These are phyloP conservation scores for Podaxis mareebaensis DNA, from an alignment of 768 basidiomycete genomes.

Conservation along the genomic window DNA sequence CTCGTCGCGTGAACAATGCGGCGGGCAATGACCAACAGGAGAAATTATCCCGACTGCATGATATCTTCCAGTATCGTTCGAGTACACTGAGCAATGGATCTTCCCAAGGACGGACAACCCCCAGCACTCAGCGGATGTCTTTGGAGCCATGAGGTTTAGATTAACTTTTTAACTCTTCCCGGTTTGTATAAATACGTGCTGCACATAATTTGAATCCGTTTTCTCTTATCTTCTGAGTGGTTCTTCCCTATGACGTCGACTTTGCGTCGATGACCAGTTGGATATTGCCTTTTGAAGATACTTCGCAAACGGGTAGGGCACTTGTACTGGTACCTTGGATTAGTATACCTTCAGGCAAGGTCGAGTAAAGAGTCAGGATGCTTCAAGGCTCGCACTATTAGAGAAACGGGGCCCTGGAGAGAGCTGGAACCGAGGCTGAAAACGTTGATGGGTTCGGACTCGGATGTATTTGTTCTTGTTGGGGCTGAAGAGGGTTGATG, in stretches of 20 bases:
- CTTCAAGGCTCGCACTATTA: no score
- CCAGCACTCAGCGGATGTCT: conserved; percentile 32
- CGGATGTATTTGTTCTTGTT: conserved; percentile 9
- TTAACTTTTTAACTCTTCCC: conserved; percentile 1
- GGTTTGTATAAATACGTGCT: conserved; percentile 3
- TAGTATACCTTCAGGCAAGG: no score
- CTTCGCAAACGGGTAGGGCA: not conserved
- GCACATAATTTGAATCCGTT: not conserved
- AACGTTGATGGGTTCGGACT: not conserved
- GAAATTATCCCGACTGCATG: conserved; percentile 72
- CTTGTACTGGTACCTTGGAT: no score
- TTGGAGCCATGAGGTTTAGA: conserved; percentile 23
- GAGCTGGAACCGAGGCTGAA: not conserved
- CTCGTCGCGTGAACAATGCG: conserved; percentile 20
- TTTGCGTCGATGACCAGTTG: not conserved
- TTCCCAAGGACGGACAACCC: conserved; percentile 34
- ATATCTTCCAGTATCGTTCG: conserved; percentile 81
- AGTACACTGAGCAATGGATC: conserved; percentile 57
- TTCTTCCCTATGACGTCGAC: conserved; percentile 2
- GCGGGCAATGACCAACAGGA: conserved; percentile 51
- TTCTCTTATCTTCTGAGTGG: not conserved
- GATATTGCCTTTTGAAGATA: not conserved
- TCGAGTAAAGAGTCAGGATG: no score
- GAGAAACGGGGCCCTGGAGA: no score
- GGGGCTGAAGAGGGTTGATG: not conserved